Base-by-base conservation (phyloP, 345 rosid species). In the Garcia nutans region DNA sequence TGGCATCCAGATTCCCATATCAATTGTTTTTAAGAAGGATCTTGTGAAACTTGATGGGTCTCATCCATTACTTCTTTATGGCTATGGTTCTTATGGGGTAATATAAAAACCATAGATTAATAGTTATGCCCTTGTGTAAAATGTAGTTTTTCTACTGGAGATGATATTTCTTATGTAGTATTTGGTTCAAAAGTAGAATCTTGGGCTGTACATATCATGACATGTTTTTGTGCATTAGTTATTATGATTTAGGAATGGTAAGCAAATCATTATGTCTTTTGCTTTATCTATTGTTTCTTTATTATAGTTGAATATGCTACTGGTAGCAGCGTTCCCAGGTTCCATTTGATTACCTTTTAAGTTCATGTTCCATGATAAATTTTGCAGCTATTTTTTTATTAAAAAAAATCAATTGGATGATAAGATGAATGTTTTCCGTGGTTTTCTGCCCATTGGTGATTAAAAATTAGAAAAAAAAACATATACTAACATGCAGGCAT, bases 71-170 rank as follows among this genome's bases (percentile, higher is more conserved):
- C 79, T 90, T 79, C 97, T 94, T 37, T 87, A 92, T 76, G 99
- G 97, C 58, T 95, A 95, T 83, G 99, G 99, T 80, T 92, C 99
- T 47, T 95, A 95, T 78, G 97, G 91, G 99, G 99, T 95, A 89
- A 79, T 61, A 42, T 81, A 33, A 71, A 69, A 77, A 68, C 47
- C 6, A 42, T 76, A 54, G 28, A 13, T 37, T 37, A 37, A 37
- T 37, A 37, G 41, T 37, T 37, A 37, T 6, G 42, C 63, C 19
- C 15, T 33, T 20, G 24, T 26, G 37, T 19, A 31, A 61, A 50
- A 49, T 7, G 28, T 50, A 23, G 64, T 28, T 64, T 49, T 22
- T 68, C 2, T 37, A 3, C 19, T 31, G 28, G 65, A 42, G 41
- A 8, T 24, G 65, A 17, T 8, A 22, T 28, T 17, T 56, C n/a